Evolutionary conservation across 2,329 filamentous ascomycete genomes (phyloP).

Genomic region (Zasmidium cellare): DNA sequence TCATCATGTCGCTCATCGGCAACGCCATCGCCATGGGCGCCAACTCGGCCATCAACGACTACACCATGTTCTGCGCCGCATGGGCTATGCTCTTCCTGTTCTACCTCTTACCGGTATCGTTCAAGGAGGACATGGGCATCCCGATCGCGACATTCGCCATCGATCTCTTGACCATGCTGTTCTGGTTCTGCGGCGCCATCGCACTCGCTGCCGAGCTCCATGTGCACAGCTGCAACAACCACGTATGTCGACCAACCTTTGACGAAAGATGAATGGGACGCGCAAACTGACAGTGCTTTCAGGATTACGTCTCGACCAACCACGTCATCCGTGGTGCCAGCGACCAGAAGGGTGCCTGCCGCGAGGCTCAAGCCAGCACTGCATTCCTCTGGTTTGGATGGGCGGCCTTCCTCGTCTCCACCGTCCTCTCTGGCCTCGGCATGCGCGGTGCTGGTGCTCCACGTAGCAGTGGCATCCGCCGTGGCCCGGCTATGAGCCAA

Average conservation of each 20-base stretch:
- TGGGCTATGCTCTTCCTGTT: constrained; percentile 66
- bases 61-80: constrained; percentile 68
- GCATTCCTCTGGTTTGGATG: constrained; percentile 82
- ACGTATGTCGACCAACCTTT: background rate
- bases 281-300: constrained; percentile 7
- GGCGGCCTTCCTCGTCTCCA: constrained; percentile 57
- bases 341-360: constrained; percentile 64
- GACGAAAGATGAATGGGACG: background rate
- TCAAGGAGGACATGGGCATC: constrained; percentile 55
- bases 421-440: constrained; percentile 57
- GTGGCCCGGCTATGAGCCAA: constrained; percentile 56
- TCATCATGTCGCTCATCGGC: constrained; percentile 62
- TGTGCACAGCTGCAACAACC: constrained; percentile 62
- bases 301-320: constrained; percentile 41
- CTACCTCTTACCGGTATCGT: constrained; percentile 59
- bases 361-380: constrained; percentile 70
- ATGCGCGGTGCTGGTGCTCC: constrained; percentile 52
- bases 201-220: constrained; percentile 69
- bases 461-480: constrained; percentile 47
- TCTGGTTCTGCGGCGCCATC: constrained; percentile 70
- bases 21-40: constrained; percentile 60
- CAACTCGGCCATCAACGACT: constrained; percentile 55
- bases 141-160: constrained; percentile 56
- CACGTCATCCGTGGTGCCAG: constrained; percentile 48
- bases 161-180: constrained; percentile 62